phyloP scores from a whole-genome alignment of 78 protist species.

The Dictyostelium discoideum region DNA sequence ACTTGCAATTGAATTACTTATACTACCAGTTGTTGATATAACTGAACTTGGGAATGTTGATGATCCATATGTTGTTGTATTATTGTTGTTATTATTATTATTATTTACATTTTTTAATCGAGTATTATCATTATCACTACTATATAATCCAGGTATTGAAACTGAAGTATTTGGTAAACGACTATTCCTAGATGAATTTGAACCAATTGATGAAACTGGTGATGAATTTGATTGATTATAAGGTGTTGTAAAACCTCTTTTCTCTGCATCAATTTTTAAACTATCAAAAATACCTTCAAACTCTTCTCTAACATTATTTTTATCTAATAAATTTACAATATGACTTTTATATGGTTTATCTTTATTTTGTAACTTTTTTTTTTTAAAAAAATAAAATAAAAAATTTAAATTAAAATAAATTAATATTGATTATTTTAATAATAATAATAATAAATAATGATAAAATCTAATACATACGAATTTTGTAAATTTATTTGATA shows the following conservation, averaged over 20 bases:
- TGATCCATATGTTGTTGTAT: background rate
- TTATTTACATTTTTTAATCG: background rate
- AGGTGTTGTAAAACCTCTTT: conserved; percentile 32
- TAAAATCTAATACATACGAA: conserved; percentile 9
- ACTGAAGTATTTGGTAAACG: conserved; percentile 1
- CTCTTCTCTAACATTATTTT: conserved; percentile 21
- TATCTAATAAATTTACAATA: conserved; percentile 45
- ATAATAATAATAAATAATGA: background rate
- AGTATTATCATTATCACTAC: background rate
- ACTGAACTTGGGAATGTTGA: background rate
- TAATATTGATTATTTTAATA: background rate
- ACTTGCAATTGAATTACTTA: background rate
- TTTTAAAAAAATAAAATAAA: background rate
- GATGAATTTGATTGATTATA: background rate
- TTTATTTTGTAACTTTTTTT: conserved; percentile 19
- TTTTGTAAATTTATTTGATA: conserved; percentile 39
- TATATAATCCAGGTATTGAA: background rate
- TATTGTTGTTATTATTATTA: background rate
- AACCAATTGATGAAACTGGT: background rate
- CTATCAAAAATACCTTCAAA: conserved; percentile 38
- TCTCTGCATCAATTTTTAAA: conserved; percentile 65
- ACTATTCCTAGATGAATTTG: background rate
- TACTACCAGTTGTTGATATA: conserved; percentile 11
- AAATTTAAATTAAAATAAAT: too few relatives aligned
- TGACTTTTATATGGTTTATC: conserved; percentile 31